Evolutionary conservation across 305 asterid species (phyloP).

Genomic region (Nicotiana rustica): DNA sequence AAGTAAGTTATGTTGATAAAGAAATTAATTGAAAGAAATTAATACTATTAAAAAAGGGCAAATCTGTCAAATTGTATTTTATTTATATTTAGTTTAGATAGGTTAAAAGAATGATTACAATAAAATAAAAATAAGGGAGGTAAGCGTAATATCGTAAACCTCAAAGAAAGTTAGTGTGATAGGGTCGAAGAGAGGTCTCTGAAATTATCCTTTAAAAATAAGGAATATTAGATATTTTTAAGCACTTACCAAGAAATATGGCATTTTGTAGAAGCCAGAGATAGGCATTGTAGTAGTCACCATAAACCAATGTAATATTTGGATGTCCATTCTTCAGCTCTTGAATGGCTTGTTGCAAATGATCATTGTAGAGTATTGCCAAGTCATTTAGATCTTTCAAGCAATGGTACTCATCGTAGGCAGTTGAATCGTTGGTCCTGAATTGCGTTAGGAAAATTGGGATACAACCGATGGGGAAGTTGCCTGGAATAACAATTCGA

Average conservation of each 20-base stretch:
- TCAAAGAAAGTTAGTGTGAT: too few species aligned
- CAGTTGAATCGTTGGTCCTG: constrained; percentile 33
- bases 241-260: neutral
- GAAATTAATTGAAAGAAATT: too few species aligned
- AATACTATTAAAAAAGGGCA: too few species aligned
- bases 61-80: too few species aligned
- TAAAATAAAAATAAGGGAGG: too few species aligned
- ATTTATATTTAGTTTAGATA: too few species aligned
- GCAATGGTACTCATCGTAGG: constrained; percentile 41
- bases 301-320: constrained; percentile 39
- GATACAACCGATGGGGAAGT: constrained; percentile 44
- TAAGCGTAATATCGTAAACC: too few species aligned
- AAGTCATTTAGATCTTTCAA: constrained; percentile 37
- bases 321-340: constrained; percentile 36
- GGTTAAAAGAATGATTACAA: too few species aligned
- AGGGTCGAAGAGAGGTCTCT: too few species aligned
- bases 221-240: neutral
- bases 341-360: constrained; percentile 39
- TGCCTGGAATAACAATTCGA: constrained; percentile 45
- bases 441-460: constrained; percentile 41
- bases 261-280: constrained; percentile 12
- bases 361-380: constrained; percentile 32
- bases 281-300: constrained; percentile 46
- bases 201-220: too few species aligned
- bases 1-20: too few species aligned